phyloP scores from a whole-genome alignment of 2,329 filamentous ascomycete species.

The Botrytis fragariae region DNA sequence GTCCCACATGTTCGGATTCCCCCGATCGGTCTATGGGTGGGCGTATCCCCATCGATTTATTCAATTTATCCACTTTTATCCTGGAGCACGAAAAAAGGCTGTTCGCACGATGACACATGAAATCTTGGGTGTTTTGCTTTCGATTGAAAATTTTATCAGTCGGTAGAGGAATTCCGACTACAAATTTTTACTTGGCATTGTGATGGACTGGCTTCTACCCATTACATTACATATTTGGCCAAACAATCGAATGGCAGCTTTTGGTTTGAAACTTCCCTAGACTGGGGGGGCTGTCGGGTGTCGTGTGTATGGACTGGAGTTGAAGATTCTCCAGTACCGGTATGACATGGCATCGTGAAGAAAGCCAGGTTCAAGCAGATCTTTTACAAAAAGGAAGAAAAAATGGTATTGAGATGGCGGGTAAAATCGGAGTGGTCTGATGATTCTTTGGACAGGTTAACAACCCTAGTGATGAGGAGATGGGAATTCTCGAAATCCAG shows the following conservation, averaged over 20 bases:
- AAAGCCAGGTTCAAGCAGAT: neutral
- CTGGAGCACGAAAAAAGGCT: slow-evolving; percentile 7
- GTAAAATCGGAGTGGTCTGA: slow-evolving; percentile 6
- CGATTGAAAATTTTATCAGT: slow-evolving; percentile 1
- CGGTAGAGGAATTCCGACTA: slow-evolving; percentile 16
- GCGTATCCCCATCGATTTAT: neutral
- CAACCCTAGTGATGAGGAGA: neutral
- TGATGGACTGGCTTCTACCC: neutral
- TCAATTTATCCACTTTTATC: slow-evolving; percentile 12
- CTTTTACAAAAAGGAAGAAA: neutral
- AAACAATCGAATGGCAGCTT: neutral
- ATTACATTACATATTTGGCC: neutral
- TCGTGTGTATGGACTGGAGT: neutral
- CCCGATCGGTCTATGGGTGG: neutral
- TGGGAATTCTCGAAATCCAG: slow-evolving; percentile 3
- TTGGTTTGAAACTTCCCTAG: neutral
- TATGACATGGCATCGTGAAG: neutral
- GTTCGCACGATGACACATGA: slow-evolving; percentile 17
- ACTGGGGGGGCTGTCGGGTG: neutral
- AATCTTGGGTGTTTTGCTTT: slow-evolving; percentile 1
- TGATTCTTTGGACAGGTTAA: slow-evolving; percentile 5
- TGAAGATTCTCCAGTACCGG: neutral
- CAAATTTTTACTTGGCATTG: neutral
- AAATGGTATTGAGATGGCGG: neutral
- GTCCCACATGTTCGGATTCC: neutral